A percentile compares a stretch with the other conserved stretches of the same genome.
Evolutionary conservation across 768 basidiomycete species (phyloP).

Genomic region (Lactarius psammicola): DNA sequence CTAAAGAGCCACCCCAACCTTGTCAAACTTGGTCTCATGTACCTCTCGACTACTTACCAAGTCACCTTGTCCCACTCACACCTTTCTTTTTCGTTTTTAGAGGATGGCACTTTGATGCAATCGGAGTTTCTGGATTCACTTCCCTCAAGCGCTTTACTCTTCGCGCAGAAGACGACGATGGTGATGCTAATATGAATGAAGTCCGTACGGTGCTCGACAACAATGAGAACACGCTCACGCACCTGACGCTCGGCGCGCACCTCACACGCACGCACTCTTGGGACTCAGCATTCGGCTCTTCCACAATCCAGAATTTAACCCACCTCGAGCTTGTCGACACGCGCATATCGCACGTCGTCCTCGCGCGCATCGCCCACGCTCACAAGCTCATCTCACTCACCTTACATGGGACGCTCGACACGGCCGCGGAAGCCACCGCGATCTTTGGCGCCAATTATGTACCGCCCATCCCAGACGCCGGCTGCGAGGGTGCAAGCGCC

Average conservation of each 20-base stretch:
- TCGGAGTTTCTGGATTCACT: conserved; percentile 61
- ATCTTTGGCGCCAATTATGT: conserved; percentile 63
- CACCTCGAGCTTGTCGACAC: conserved; percentile 72
- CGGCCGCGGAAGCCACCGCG: conserved; percentile 54
- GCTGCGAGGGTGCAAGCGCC: background rate
- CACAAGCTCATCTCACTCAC: conserved; percentile 61
- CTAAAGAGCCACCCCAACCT: conserved; percentile 53
- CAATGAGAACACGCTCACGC: conserved; percentile 54
- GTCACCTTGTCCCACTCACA: background rate
- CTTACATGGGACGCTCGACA: conserved; percentile 63
- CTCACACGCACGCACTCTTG: conserved; percentile 62
- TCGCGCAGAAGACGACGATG: conserved; percentile 68
- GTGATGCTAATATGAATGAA: conserved; percentile 68
- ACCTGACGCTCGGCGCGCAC: conserved; percentile 69
- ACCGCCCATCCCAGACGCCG: conserved; percentile 41
- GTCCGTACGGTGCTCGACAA: conserved; percentile 61
- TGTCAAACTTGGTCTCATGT: conserved; percentile 59
- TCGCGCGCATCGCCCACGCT: conserved; percentile 62
- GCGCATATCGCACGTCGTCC: conserved; percentile 60
- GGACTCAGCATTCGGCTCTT: conserved; percentile 62
- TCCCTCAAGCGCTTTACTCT: conserved; percentile 64
- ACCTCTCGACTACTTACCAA: conserved; percentile 24
- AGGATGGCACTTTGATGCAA: conserved; percentile 74
- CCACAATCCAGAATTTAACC: conserved; percentile 63
- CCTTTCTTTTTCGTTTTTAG: conserved; percentile 32